Evolutionary conservation across 2,329 filamentous ascomycete genomes (phyloP).

Genomic region (Fusarium gaditjirri): DNA sequence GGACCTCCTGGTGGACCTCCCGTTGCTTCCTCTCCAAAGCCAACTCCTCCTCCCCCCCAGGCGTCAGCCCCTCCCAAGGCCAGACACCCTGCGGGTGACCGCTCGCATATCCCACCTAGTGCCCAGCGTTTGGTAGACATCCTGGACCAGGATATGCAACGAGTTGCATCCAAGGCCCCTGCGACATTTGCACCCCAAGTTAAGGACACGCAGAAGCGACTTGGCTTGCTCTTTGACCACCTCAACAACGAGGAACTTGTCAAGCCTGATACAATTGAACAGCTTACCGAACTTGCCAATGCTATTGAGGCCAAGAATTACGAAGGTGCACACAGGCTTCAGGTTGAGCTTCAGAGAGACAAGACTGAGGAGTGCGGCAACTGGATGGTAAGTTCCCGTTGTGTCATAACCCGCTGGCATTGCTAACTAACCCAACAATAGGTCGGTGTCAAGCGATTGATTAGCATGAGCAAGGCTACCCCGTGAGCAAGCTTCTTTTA

Average conservation of each 20-base stretch:
- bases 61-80: conserved; percentile 61
- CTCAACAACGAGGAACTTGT: conserved; percentile 95
- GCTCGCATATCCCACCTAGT: conserved; percentile 83
- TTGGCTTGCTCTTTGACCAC: conserved; percentile 95
- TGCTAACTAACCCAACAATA: conserved; percentile 57
- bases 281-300: conserved; percentile 71
- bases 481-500: conserved; percentile 54
- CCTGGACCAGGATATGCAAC: conserved; percentile 84
- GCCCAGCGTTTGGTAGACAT: conserved; percentile 85
- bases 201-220: conserved; percentile 90
- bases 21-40: conserved; percentile 39
- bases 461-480: conserved; percentile 83
- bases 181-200: conserved; percentile 89
- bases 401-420: background rate
- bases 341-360: conserved; percentile 79
- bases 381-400: conserved; percentile 77
- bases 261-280: conserved; percentile 78
- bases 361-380: conserved; percentile 84
- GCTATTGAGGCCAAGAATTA: conserved; percentile 77
- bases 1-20: conserved; percentile 50
- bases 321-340: conserved; percentile 72
- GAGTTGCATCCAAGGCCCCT: conserved; percentile 86
- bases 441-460: conserved; percentile 80
- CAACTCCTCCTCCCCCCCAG: conserved; percentile 60
- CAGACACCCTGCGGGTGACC: conserved; percentile 85